Conservation (phyloP, 306 rosid species). For the Ochetophila trinervis region DNA sequence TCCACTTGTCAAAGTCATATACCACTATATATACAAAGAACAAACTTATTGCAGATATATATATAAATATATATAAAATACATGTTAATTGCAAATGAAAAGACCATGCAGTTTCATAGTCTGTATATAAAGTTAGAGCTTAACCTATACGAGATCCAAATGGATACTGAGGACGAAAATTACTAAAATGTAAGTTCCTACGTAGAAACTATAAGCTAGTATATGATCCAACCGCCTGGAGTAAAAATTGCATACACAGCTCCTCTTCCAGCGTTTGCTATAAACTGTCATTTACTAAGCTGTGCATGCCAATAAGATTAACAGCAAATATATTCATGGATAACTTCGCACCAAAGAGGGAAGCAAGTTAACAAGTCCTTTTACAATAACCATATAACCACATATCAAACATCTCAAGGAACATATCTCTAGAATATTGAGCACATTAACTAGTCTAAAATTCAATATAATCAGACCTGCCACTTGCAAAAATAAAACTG, state of each 20-base stretch:
- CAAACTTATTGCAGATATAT: constrained; percentile 26
- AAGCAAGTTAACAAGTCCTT: constrained; percentile 17
- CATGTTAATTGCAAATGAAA: constrained; percentile 19
- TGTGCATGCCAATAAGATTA: constrained; percentile 21
- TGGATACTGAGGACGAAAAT: constrained; percentile 11
- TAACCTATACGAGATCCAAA: constrained; percentile 24
- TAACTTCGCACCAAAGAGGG: constrained; percentile 3
- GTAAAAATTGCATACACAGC: background rate
- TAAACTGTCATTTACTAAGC: background rate
- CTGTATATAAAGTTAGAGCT: constrained; percentile 24
- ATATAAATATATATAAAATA: constrained; percentile 17
- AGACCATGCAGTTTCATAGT: constrained; percentile 22
- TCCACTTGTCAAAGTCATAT: constrained; percentile 25
- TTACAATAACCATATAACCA: background rate
- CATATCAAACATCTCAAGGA: background rate
- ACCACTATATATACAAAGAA: constrained; percentile 19
- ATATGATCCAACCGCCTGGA: constrained; percentile 6
- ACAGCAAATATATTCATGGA: constrained; percentile 10
- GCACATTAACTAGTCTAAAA: background rate
- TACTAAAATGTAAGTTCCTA: constrained; percentile 15
- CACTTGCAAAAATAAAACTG: background rate
- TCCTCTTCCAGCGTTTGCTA: constrained; percentile 9
- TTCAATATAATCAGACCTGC: background rate
- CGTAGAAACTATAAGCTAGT: constrained; percentile 18
- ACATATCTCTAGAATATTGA: background rate